Conservation (phyloP, 176 grass and related monocot species). For the barley (Hordeum vulgare) region DNA sequence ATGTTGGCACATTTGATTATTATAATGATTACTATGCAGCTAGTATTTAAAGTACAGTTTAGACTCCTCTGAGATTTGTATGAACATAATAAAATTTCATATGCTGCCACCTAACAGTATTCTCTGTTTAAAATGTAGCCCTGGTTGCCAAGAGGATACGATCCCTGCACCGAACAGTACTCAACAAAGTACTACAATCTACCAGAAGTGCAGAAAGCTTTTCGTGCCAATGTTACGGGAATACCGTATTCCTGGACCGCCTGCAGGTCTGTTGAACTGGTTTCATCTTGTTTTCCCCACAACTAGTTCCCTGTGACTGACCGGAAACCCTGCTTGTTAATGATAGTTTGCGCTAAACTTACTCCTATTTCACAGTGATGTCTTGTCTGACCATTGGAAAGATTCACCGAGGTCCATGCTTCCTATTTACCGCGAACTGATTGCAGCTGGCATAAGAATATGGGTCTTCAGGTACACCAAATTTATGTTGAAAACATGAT, state of each 20-base stretch:
- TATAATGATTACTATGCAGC: not conserved
- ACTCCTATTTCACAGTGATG: constrained; percentile 27
- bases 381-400: constrained; percentile 37
- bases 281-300: constrained; percentile 5
- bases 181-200: constrained; percentile 69
- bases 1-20: not conserved
- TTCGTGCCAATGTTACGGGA: constrained; percentile 71
- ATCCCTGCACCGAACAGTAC: constrained; percentile 85
- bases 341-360: not conserved
- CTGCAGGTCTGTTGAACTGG: constrained; percentile 61
- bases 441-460: constrained; percentile 55
- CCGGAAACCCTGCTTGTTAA: not conserved
- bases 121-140: constrained; percentile 42
- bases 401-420: constrained; percentile 76
- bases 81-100: not conserved
- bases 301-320: not conserved
- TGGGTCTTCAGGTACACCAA: constrained; percentile 77
- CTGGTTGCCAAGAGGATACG: constrained; percentile 84
- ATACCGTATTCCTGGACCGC: constrained; percentile 53
- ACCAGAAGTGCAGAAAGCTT: constrained; percentile 79
- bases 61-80: not conserved
- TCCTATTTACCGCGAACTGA: constrained; percentile 75
- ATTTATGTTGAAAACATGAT: not conserved
- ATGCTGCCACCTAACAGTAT: not conserved
- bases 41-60: not conserved